These are phyloP conservation scores for Fraxinus excelsior DNA, from an alignment of 257 asterid genomes.

Conservation along the genomic window DNA sequence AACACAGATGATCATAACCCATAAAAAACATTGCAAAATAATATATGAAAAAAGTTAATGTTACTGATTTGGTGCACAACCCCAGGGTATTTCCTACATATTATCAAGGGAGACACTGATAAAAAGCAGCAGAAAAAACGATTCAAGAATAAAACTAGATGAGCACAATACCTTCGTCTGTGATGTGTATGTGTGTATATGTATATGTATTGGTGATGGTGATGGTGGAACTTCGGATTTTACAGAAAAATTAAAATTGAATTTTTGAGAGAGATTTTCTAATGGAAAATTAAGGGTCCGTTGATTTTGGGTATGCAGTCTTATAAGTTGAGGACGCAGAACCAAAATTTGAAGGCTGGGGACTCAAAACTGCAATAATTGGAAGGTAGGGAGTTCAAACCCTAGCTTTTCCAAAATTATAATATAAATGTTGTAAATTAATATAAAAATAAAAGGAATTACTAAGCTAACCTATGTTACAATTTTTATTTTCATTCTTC, in stretches of 20 bases:
- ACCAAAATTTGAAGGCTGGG: too few relatives aligned
- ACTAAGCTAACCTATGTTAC: too few relatives aligned
- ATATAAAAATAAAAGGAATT: too few relatives aligned
- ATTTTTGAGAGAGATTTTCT: not conserved
- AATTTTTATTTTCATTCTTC: too few relatives aligned
- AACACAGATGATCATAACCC: conserved; percentile 20
- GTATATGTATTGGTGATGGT: not conserved
- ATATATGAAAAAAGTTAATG: not conserved
- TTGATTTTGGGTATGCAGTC: too few relatives aligned
- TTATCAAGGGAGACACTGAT: not conserved
- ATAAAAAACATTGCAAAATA: not conserved
- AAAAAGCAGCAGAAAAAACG: not conserved
- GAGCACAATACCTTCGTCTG: conserved; percentile 18
- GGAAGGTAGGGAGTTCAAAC: too few relatives aligned
- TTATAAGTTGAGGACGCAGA: too few relatives aligned
- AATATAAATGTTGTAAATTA: too few relatives aligned
- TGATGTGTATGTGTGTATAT: not conserved
- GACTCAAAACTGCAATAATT: too few relatives aligned
- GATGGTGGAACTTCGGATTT: not conserved
- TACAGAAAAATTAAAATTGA: not conserved
- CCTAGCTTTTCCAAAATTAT: too few relatives aligned
- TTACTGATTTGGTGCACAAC: conserved; percentile 1
- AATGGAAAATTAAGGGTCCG: too few relatives aligned
- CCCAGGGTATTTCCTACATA: not conserved
- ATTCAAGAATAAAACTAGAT: not conserved